phyloP scores from a whole-genome alignment of 73 alveolate species.

The Blepharisma stoltei region DNA sequence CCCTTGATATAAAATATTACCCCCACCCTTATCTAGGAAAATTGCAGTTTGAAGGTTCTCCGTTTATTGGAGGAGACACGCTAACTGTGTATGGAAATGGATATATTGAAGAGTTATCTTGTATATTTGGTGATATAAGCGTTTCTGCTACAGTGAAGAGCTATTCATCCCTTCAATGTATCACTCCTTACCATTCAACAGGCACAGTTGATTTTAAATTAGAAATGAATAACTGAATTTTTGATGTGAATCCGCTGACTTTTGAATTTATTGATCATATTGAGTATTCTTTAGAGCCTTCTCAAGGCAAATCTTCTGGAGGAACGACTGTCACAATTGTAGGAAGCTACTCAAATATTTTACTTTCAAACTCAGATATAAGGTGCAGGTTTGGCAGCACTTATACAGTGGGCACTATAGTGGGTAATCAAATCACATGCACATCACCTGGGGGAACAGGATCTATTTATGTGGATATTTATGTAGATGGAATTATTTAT shows the following conservation, averaged over 20 bases:
- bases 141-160: not conserved
- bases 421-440: not conserved
- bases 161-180: not conserved
- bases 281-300: not conserved
- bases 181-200: not conserved
- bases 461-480: not conserved
- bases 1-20: not conserved
- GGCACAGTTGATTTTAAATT: constrained; percentile 20
- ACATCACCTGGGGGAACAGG: not conserved
- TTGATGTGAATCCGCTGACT: not conserved
- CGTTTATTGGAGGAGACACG: constrained; percentile 1
- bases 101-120: not conserved
- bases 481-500: not conserved
- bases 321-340: not conserved
- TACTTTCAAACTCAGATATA: not conserved
- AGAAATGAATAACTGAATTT: not conserved
- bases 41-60: not conserved
- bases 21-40: not conserved
- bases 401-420: not conserved
- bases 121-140: not conserved
- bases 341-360: not conserved
- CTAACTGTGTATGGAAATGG: constrained; percentile 16
- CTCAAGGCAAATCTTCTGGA: constrained; percentile 3
- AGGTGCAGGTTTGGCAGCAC: not conserved
- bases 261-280: not conserved